Evolutionary conservation across 768 basidiomycete species (phyloP), one percentile per base, ranked within the genome.

Genomic region (Krasilnikovozyma curviuscula): DNA sequence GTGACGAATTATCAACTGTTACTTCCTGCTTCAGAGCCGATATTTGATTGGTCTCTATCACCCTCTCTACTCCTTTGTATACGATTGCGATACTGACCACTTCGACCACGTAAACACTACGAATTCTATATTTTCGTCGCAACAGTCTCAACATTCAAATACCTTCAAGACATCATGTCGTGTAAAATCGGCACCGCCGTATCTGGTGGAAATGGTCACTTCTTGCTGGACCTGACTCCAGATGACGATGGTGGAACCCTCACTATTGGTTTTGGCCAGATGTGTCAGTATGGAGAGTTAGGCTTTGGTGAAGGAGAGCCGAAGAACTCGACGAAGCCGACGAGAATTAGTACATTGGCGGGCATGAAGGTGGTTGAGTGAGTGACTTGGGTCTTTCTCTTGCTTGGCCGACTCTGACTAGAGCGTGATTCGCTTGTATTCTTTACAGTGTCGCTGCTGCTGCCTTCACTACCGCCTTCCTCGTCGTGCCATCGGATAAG

Each of bases 201-300:
- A 16, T 79, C 77, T 35, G 91, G 91, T 28, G 88, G 88, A 16
- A 83, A 88, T 14, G 86, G 86, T 0, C 83, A 91, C 60, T 93
- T 83, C 70, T 70, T 78, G 6, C 68, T 81, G 41, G 78, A 82
- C 14, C 80, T 25, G 1, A 31, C 83, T 33, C 57, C 75, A 68
- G 28, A 48, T 14, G 39, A 45, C 8, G 21, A 63, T 67, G n/a
- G 66, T 75, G 0, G 84, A 12, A 52, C 45, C 8, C 28, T 91
- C 78, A 82, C 83, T 3, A 78, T 91, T 25, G 78, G 76, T 0
- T 63, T 55, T 28, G 59, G 62, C 10, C 63, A 61, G 48, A 23
- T 58, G 54, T 41, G 53, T 37, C 13, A 49, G 52, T 48, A 59
- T 55, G 55, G 33, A 18, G 61, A 65, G 38, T 55, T 63, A 7